Evolutionary conservation across 352 stramenopile species (phyloP).

Genomic region (Pythium rishiriense): DNA sequence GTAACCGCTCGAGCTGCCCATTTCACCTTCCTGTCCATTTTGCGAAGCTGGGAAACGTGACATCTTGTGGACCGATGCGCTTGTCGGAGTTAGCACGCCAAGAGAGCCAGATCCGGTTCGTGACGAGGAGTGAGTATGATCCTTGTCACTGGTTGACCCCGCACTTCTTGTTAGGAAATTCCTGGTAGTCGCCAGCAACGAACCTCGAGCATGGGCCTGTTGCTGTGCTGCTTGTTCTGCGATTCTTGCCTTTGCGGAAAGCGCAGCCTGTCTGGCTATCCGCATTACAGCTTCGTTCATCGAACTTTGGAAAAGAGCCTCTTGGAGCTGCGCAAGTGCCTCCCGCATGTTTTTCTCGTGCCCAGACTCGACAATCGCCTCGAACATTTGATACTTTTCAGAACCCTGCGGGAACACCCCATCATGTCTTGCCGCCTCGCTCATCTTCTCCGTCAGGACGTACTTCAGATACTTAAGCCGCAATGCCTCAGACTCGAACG

Average conservation of each 20-base stretch:
- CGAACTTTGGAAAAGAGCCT: slow-evolving; percentile 68
- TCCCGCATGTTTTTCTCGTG: slow-evolving; percentile 59
- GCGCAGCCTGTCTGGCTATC: slow-evolving; percentile 73
- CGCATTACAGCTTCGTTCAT: slow-evolving; percentile 83
- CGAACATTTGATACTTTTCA: slow-evolving; percentile 55
- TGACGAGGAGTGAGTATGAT: background rate
- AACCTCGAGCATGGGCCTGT: slow-evolving; percentile 57
- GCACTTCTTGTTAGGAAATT: slow-evolving; percentile 56
- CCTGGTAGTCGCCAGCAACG: slow-evolving; percentile 71
- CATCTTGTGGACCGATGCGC: slow-evolving; percentile 53
- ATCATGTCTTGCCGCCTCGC: slow-evolving; percentile 66
- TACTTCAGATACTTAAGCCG: slow-evolving; percentile 72
- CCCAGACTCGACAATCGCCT: slow-evolving; percentile 44
- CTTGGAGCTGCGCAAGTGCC: slow-evolving; percentile 54
- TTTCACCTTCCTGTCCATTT: slow-evolving; percentile 34
- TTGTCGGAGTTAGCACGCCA: slow-evolving; percentile 51
- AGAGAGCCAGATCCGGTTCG: slow-evolving; percentile 27
- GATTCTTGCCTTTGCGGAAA: slow-evolving; percentile 83
- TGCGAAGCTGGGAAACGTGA: slow-evolving; percentile 39
- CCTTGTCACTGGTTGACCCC: slow-evolving; percentile 16
- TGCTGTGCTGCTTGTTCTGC: slow-evolving; percentile 76
- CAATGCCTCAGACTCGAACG: slow-evolving; percentile 25
- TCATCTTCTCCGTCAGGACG: slow-evolving; percentile 71
- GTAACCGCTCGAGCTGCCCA: slow-evolving; percentile 31
- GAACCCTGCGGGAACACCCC: slow-evolving; percentile 71